These are phyloP conservation scores for Hydrangea macrophylla DNA, from an alignment of 148 eudicot species.

Conservation along the genomic window DNA sequence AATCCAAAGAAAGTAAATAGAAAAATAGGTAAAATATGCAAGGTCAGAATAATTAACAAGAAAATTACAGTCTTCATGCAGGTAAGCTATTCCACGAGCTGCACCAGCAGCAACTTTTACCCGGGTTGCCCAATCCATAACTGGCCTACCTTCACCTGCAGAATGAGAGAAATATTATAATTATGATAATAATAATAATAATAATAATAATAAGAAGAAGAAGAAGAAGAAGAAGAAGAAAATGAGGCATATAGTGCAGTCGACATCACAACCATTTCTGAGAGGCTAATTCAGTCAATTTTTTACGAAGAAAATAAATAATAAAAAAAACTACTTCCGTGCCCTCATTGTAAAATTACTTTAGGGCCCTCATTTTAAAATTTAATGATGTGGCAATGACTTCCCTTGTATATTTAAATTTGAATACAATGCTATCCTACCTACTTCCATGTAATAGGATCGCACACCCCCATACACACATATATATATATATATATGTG, in stretches of 20 bases:
- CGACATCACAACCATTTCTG: not conserved
- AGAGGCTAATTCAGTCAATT: not conserved
- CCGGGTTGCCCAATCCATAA: slow-evolving; percentile 74
- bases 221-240: not conserved
- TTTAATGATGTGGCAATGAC: too few species aligned
- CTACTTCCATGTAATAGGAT: too few species aligned
- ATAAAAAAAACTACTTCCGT: too few species aligned
- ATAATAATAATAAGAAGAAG: too few species aligned
- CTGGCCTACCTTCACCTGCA: slow-evolving; percentile 62
- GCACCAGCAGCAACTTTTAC: slow-evolving; percentile 83
- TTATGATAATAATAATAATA: too few species aligned
- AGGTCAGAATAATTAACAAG: slow-evolving; percentile 9
- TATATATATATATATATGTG: too few species aligned
- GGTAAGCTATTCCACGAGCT: slow-evolving; percentile 79
- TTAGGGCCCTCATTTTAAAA: too few species aligned
- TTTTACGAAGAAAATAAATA: too few species aligned
- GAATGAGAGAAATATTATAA: not conserved
- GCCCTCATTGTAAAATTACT: too few species aligned
- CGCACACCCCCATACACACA: too few species aligned
- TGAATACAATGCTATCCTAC: too few species aligned
- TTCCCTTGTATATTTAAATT: too few species aligned
- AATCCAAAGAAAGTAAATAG: not conserved
- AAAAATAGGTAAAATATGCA: slow-evolving; percentile 6
- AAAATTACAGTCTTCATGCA: slow-evolving; percentile 76
- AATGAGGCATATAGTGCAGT: not conserved